These are phyloP conservation scores for Bipolaris cookei DNA, from an alignment of 2,329 filamentous ascomycete species.

Conservation along the genomic window DNA sequence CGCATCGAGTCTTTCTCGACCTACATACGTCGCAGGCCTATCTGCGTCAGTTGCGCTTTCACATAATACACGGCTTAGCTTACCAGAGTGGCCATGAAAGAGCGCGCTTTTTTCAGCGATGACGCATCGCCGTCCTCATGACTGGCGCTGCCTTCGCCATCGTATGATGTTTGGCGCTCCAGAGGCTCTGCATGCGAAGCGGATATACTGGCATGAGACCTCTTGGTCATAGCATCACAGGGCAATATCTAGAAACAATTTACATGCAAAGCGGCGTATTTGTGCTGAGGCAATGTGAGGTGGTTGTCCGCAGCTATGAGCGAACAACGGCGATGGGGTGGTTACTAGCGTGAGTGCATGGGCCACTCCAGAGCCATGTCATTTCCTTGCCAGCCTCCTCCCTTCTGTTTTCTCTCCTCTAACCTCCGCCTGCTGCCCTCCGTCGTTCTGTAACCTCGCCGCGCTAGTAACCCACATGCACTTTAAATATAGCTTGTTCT, in stretches of 20 bases:
- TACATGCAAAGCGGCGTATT: constrained; percentile 9
- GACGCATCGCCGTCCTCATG: constrained; percentile 35
- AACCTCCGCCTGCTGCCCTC: not conserved
- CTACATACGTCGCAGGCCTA: constrained; percentile 62
- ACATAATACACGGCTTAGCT: constrained; percentile 1
- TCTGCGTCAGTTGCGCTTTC: constrained; percentile 11
- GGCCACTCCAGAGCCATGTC: not conserved
- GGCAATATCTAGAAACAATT: constrained; percentile 2
- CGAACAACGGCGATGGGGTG: not conserved
- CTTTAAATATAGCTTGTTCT: too few relatives aligned
- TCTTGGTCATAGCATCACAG: constrained; percentile 47
- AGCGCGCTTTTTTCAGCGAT: constrained; percentile 44
- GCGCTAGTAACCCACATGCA: not conserved
- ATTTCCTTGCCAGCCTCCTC: not conserved
- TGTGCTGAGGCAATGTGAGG: constrained; percentile 1
- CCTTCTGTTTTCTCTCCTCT: not conserved
- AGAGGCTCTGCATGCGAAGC: constrained; percentile 27
- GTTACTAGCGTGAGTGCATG: constrained; percentile 15
- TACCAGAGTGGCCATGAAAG: constrained; percentile 47
- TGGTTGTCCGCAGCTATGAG: constrained; percentile 4
- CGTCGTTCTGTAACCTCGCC: not conserved
- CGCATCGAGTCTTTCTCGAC: constrained; percentile 61
- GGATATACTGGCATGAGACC: constrained; percentile 32
- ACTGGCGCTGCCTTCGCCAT: constrained; percentile 32
- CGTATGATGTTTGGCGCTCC: constrained; percentile 25